Base-by-base conservation (phyloP, 169 alveolate species). In the Plasmodium yoelii region DNA sequence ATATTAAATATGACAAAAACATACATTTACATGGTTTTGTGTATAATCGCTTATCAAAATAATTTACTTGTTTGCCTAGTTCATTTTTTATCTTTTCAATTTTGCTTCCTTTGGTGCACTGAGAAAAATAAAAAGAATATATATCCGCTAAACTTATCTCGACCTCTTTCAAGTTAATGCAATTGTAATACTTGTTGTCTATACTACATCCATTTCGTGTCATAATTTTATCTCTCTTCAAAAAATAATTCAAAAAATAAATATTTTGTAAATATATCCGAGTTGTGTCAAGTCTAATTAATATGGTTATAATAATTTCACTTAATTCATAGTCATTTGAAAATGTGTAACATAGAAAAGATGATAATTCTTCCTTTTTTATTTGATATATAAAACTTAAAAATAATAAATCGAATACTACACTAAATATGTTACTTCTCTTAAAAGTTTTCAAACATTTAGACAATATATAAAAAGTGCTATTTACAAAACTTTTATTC, bases 21-120 rank as follows among this genome's bases (percentile, higher is more conserved):
- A 82, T 82, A 53, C 90, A 82, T 5, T 80, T 47, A 44, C 90
- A 82, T 15, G 84, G 82, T 60, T 82, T 82, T 47, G 68, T 26
- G 56, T 47, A 60, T 28, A 82, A 8, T 18, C 47, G 69, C 6
- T 34, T 19, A 42, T 67, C 49, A 2, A 67, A 47, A 51, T 67
- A 56, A 26, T 82, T 65, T 1, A 34, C 28, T 13, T 5, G 15
- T 9, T 19, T 15, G 2, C 6, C 12, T 26, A 15, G 1, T 8
- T 5, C 28, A 47, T 8, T 18, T 12, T 15, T 34, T 69, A 18
- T 44, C 18, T 53, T 19, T 26, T 9, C 24, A 18, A 12, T 34
- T 34, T 34, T 34, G 7, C 47, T 56, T 19, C 68, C 51, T 56
- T 57, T 49, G 22, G 18, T 1, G 22, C 68, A 49, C 13, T 61